These are phyloP conservation scores for Mucor velutinosus DNA, from an alignment of 371 early-diverging fungal species.

Conservation along the genomic window DNA sequence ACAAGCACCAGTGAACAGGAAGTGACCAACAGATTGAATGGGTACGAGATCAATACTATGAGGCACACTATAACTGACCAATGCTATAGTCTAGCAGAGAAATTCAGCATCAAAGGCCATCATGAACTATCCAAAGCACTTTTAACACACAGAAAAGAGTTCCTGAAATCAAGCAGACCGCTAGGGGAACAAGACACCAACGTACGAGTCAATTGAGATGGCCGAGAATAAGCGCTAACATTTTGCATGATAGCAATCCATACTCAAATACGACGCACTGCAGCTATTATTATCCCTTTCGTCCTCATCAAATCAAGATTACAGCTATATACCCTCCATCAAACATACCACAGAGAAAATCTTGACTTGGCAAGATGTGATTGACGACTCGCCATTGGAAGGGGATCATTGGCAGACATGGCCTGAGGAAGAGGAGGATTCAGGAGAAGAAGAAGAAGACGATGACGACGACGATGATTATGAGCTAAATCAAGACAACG, in stretches of 20 bases:
- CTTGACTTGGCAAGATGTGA: constrained; percentile 27
- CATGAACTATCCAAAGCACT: constrained; percentile 13
- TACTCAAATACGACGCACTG: constrained; percentile 28
- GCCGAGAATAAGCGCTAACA: not conserved
- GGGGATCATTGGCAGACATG: constrained; percentile 42
- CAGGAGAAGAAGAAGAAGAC: constrained; percentile 18
- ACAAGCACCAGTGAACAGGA: constrained; percentile 25
- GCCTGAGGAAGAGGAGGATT: constrained; percentile 14
- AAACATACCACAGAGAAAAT: not conserved
- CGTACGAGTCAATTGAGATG: not conserved
- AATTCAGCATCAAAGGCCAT: constrained; percentile 17
- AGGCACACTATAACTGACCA: not conserved
- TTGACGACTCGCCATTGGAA: constrained; percentile 34
- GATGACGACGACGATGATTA: constrained; percentile 12
- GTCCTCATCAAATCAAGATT: constrained; percentile 16
- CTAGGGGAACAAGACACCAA: constrained; percentile 5
- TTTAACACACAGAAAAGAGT: not conserved
- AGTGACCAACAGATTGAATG: constrained; percentile 16
- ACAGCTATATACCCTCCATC: not conserved
- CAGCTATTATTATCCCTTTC: constrained; percentile 17
- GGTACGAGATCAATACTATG: constrained; percentile 1
- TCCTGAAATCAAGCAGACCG: not conserved
- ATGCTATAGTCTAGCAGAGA: constrained; percentile 17
- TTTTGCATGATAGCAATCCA: constrained; percentile 6
- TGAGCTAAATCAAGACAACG: constrained; percentile 19